These are phyloP conservation scores for Apocynum venetum DNA, from an alignment of 257 asterid genomes.

Conservation along the genomic window DNA sequence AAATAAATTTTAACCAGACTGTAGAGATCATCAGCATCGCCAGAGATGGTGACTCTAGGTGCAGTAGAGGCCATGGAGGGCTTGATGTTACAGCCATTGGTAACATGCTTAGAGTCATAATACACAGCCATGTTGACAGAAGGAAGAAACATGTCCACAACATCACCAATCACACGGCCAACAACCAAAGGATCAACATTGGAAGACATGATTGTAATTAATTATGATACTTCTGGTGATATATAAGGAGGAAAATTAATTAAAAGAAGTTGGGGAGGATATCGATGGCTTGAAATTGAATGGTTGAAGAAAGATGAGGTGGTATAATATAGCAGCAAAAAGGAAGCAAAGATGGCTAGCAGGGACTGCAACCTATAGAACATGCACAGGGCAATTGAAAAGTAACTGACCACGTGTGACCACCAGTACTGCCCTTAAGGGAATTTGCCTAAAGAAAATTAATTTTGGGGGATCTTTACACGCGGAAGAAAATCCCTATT, in stretches of 20 bases:
- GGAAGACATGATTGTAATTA: background rate
- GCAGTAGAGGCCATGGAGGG: constrained; percentile 25
- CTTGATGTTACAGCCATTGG: constrained; percentile 13
- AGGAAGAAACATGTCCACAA: constrained; percentile 4
- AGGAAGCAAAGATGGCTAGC: background rate
- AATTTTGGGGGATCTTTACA: background rate
- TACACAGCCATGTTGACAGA: background rate
- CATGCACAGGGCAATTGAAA: constrained; percentile 11
- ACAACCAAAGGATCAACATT: constrained; percentile 6
- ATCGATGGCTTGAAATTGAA: too few species aligned
- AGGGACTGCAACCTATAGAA: background rate
- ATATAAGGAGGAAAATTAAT: background rate
- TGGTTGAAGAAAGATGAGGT: background rate
- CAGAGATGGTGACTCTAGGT: constrained; percentile 48
- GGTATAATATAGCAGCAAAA: background rate
- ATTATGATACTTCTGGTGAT: background rate
- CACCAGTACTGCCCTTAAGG: background rate
- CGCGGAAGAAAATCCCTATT: background rate
- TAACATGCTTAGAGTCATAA: constrained; percentile 7
- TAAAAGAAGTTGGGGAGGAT: background rate
- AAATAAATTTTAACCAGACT: constrained; percentile 39
- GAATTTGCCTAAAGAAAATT: background rate
- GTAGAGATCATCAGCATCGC: constrained; percentile 36
- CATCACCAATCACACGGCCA: constrained; percentile 12
- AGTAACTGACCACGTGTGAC: background rate